Evolutionary conservation across 225 moss, liverwort and hornwort genomes (phyloP).

Genomic region (Ulota crispa): DNA sequence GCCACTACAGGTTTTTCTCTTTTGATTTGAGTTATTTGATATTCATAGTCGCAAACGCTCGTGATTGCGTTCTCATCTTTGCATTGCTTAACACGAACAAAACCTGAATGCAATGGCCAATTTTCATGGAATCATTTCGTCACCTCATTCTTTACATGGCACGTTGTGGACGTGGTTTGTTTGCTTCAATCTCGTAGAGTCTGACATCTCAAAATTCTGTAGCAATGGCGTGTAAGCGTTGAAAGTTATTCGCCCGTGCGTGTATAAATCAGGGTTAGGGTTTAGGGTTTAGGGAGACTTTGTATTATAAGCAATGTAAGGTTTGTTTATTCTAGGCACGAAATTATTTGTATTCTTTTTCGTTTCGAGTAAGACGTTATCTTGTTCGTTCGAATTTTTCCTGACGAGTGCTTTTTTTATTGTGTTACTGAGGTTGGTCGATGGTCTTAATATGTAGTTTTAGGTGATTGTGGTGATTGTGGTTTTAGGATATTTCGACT

Average conservation of each 20-base stretch:
- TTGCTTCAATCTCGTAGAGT: not conserved
- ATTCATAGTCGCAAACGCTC: not conserved
- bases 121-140: not conserved
- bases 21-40: not conserved
- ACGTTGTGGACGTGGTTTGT: not conserved
- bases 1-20: constrained; percentile 68
- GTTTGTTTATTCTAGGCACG: not conserved
- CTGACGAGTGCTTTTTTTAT: not conserved
- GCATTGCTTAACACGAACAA: not conserved
- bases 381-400: not conserved
- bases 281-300: constrained; percentile 38
- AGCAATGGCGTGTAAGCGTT: not conserved
- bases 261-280: constrained; percentile 23
- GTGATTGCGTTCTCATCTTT: not conserved
- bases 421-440: not conserved
- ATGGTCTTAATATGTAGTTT: not conserved
- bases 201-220: not conserved
- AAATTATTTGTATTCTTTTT: not conserved
- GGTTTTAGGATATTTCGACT: not conserved
- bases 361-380: not conserved
- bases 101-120: not conserved
- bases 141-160: not conserved
- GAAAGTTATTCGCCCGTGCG: constrained; percentile 10
- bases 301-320: not conserved
- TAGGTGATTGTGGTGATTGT: not conserved